Conservation (phyloP, 345 rosid genomes). For the Heritiera littoralis region DNA sequence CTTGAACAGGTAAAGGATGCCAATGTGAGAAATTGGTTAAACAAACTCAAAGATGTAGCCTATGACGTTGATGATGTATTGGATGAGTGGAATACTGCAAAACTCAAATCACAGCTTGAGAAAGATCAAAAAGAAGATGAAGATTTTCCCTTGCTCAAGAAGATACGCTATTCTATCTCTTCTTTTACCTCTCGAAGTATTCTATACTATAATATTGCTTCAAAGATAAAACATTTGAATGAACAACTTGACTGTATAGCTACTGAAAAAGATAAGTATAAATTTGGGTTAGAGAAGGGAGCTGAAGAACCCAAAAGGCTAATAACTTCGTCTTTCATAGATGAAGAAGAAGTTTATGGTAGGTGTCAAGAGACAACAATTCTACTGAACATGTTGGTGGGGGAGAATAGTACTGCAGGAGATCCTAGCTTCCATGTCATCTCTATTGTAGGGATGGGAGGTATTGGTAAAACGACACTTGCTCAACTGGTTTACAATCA, state of each 20-base stretch:
- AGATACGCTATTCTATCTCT: slow-evolving; percentile 11
- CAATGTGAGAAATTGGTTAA: slow-evolving; percentile 9
- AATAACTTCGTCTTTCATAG: background rate
- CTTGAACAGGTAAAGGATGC: slow-evolving; percentile 9
- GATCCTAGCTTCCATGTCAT: background rate
- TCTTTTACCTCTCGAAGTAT: slow-evolving; percentile 2
- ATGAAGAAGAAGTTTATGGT: slow-evolving; percentile 12
- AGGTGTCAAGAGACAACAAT: background rate
- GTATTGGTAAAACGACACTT: slow-evolving; percentile 29
- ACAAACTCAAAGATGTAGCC: slow-evolving; percentile 15
- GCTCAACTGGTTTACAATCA: slow-evolving; percentile 21
- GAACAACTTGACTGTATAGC: slow-evolving; percentile 5
- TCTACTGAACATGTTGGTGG: slow-evolving; percentile 8
- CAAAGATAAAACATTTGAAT: slow-evolving; percentile 3
- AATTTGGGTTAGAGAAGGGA: background rate
- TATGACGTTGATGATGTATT: slow-evolving; percentile 16
- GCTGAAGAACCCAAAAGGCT: background rate
- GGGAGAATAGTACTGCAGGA: background rate
- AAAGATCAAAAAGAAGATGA: background rate
- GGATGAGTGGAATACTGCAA: slow-evolving; percentile 4
- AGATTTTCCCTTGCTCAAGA: background rate
- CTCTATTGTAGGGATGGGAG: slow-evolving; percentile 27
- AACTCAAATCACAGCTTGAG: background rate
- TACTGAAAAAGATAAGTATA: slow-evolving; percentile 6
- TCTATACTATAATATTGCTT: slow-evolving; percentile 9